These are phyloP conservation scores for Mortierella sp. DNA, from an alignment of 371 early-diverging fungal species.

Conservation along the genomic window DNA sequence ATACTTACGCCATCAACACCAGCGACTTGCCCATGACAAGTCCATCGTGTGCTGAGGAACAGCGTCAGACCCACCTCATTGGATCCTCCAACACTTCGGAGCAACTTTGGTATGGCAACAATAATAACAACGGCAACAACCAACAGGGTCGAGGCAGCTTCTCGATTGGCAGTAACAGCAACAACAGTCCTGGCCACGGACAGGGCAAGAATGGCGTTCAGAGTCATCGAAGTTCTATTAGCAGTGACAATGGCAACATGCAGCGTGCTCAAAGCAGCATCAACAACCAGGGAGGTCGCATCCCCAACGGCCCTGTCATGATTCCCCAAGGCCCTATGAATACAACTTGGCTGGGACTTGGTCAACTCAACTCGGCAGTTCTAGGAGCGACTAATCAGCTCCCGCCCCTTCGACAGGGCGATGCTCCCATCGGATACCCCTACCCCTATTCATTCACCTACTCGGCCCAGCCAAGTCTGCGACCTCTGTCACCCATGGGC, in stretches of 20 bases:
- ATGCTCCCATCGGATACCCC: conserved; percentile 13
- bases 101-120: conserved; percentile 36
- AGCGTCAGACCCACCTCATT: not conserved
- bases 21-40: conserved; percentile 20
- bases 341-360: conserved; percentile 32
- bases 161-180: conserved; percentile 5
- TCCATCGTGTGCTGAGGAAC: conserved; percentile 5
- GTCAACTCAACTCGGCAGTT: conserved; percentile 2
- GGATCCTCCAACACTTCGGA: conserved; percentile 26
- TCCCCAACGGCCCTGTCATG: not conserved
- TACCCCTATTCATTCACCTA: conserved; percentile 27
- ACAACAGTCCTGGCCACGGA: not conserved
- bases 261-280: conserved; percentile 12
- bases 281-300: conserved; percentile 3
- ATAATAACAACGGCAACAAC: conserved; percentile 31
- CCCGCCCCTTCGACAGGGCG: conserved; percentile 22
- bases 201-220: conserved; percentile 8
- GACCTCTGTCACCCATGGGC: conserved; percentile 11
- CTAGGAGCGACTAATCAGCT: conserved; percentile 1
- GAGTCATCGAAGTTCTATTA: conserved; percentile 11
- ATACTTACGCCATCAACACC: conserved; percentile 30
- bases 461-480: conserved; percentile 24
- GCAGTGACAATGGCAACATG: conserved; percentile 7
- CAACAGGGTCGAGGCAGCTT: conserved; percentile 10
- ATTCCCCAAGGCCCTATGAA: conserved; percentile 4